These are phyloP conservation scores for Arthrocladium fulminans DNA, from an alignment of 2,329 filamentous ascomycete genomes.

Conservation along the genomic window DNA sequence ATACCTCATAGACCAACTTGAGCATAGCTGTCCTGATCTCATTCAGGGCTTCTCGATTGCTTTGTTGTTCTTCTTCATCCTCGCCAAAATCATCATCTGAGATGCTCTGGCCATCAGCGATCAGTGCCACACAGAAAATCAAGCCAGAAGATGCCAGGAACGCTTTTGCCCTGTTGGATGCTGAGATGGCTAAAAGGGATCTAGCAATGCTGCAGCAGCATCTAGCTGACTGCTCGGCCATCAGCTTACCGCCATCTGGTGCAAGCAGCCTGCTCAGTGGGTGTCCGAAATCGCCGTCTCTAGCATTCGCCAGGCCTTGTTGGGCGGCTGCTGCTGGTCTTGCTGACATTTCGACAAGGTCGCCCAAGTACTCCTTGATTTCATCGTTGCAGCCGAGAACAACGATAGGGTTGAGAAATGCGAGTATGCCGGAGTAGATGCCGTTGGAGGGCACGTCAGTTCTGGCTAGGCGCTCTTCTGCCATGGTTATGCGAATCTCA, in stretches of 20 bases:
- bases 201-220: conserved; percentile 10
- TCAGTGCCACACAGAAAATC: conserved; percentile 9
- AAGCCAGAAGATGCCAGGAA: conserved; percentile 8
- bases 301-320: conserved; percentile 7
- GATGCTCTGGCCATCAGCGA: conserved; percentile 13
- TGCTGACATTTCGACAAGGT: conserved; percentile 20
- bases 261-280: neutral
- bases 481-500: conserved; percentile 10
- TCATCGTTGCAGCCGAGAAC: conserved; percentile 5
- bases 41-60: neutral
- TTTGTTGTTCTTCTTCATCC: conserved; percentile 8
- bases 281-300: conserved; percentile 1
- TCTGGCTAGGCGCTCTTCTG: conserved; percentile 17
- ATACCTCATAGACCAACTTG: conserved; percentile 17
- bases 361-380: conserved; percentile 13
- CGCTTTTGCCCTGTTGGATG: conserved; percentile 8
- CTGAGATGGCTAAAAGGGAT: conserved; percentile 11
- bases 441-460: conserved; percentile 4
- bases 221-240: conserved; percentile 7
- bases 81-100: conserved; percentile 9
- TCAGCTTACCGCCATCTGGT: neutral
- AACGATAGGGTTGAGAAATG: conserved; percentile 9
- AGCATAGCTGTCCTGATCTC: conserved; percentile 16
- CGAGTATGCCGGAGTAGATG: conserved; percentile 11
- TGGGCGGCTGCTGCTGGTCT: conserved; percentile 14